Base-by-base conservation (phyloP, 768 basidiomycete species). In the Boletus vermiculosoides region DNA sequence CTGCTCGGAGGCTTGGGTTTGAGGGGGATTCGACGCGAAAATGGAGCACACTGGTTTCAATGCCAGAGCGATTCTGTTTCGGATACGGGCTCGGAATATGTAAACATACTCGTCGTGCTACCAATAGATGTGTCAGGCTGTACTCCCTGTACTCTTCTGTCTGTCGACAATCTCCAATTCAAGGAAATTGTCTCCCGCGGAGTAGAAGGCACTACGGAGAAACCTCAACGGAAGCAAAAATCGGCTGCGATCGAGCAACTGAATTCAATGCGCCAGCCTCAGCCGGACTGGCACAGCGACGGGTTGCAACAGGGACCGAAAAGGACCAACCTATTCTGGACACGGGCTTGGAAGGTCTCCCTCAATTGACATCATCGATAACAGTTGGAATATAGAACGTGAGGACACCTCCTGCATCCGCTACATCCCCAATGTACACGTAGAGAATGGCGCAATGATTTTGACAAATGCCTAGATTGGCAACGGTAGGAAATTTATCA, bases 381-480 rank as follows among this genome's bases (percentile, higher is more conserved):
- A 90, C 82, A 1, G 87, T 88, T 42, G 92, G 92, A 50, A 94
- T 85, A 66, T 93, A 94, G 67, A 90, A 94, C 3, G 92, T 94
- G 59, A 94, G 76, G 41, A 94, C 89, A 3, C 91, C 92, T 45
- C 92, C 90, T 0, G 87, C 83, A 54, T 90, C 85, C 5, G 83
- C 82, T 12, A 86, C 79, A 33, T 91, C 86, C 11, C 92, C 92
- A 44, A 94, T 87, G 66, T 94, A 94, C 52, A 94, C 91, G 60
- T 94, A 94, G 50, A 94, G 79, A 62, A 94, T 94, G 56, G 90
- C 78, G 66, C 91, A 94, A 60, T 93, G 88, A 56, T 84, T 80
- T 61, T 86, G 84, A 66, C 92, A 94, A 49, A 94, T 80, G 66
- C 88, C 92, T 94, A 65, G 0, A 25, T 57, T 33, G 44, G 40